phyloP scores from a whole-genome alignment of 495 filamentous ascomycete genomes.

The Neurospora tetrasperma region DNA sequence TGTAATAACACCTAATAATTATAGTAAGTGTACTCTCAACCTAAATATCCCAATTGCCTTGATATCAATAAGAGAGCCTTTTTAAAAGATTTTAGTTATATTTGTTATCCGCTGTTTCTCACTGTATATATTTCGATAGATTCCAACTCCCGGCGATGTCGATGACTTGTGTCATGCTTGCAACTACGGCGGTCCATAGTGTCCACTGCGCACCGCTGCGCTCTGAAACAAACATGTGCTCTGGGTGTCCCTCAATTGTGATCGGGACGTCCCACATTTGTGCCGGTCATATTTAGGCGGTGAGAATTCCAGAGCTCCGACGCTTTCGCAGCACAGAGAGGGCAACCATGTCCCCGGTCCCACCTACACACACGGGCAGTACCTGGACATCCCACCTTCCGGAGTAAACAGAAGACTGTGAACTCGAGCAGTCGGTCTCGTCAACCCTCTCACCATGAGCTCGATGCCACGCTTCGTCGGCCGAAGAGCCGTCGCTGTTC shows the following conservation, averaged over 20 bases:
- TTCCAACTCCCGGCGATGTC: too few species aligned
- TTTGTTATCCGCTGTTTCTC: too few species aligned
- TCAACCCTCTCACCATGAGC: slow-evolving; percentile 10
- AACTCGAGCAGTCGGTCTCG: background rate
- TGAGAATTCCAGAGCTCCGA: background rate
- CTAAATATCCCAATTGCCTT: too few species aligned
- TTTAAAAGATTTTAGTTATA: too few species aligned
- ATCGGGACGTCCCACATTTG: background rate
- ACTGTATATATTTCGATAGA: too few species aligned
- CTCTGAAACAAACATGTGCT: background rate
- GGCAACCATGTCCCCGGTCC: background rate
- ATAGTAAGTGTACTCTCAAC: too few species aligned
- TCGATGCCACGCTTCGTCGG: slow-evolving; percentile 11
- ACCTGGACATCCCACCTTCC: background rate
- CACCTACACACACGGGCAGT: background rate
- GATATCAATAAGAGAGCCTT: too few species aligned
- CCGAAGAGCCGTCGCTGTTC: slow-evolving; percentile 2
- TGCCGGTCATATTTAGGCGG: background rate
- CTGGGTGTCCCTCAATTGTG: background rate
- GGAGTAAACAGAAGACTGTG: background rate
- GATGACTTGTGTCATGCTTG: background rate
- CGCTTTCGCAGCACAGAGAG: background rate
- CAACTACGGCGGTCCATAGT: background rate
- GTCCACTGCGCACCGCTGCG: background rate
- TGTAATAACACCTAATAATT: too few species aligned